phyloP scores from a whole-genome alignment of 306 rosid genomes.

The Trifolium pratense region DNA sequence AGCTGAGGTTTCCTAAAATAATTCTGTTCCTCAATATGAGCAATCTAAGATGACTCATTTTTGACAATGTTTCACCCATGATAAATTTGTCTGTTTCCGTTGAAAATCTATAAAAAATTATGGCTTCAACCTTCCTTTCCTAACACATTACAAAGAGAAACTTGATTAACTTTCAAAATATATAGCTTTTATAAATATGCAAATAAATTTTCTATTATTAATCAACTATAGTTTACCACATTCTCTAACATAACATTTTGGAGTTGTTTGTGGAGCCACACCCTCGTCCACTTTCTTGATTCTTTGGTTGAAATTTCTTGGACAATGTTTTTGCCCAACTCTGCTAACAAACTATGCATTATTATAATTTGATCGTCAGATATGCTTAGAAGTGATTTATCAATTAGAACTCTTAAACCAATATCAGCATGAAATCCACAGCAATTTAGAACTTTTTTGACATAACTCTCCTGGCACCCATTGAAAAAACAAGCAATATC shows the following conservation, averaged over 20 bases:
- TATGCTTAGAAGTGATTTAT: neutral
- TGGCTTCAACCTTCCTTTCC: neutral
- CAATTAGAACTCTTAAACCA: neutral
- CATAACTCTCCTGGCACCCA: neutral
- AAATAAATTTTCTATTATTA: neutral
- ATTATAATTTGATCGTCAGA: too few relatives aligned
- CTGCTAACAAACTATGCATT: neutral
- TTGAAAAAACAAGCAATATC: neutral
- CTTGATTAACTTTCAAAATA: neutral
- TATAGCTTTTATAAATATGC: neutral
- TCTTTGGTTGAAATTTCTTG: neutral
- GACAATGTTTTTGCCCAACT: neutral
- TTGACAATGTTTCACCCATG: neutral
- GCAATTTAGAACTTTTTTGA: neutral
- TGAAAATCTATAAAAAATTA: too few relatives aligned
- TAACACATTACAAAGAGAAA: neutral
- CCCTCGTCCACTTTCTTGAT: neutral
- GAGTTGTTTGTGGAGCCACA: neutral
- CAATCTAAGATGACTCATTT: constrained; percentile 12
- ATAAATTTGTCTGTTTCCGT: too few relatives aligned
- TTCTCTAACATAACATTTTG: neutral
- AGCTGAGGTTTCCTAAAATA: neutral
- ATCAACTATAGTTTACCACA: neutral
- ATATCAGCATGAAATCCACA: neutral
- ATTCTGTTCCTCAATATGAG: too few relatives aligned